These are phyloP conservation scores for Apiospora aurea DNA, from an alignment of 2,329 filamentous ascomycete species.

Conservation along the genomic window DNA sequence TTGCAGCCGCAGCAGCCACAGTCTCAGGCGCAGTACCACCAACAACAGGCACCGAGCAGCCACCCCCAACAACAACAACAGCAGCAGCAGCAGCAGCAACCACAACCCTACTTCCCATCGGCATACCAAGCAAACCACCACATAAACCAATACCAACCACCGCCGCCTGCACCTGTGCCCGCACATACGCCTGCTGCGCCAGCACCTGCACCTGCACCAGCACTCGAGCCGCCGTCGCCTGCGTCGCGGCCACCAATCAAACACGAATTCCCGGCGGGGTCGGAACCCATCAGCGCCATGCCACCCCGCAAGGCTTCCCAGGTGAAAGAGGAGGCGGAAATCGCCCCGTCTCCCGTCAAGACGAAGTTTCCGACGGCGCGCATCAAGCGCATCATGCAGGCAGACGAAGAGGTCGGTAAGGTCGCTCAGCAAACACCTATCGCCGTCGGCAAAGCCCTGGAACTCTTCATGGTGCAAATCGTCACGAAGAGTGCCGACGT, in stretches of 20 bases:
- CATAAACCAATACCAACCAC: constrained; percentile 24
- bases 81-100: constrained; percentile 31
- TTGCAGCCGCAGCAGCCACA: constrained; percentile 24
- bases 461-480: constrained; percentile 96
- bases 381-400: constrained; percentile 99
- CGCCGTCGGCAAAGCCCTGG: constrained; percentile 92
- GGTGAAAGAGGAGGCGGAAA: constrained; percentile 47
- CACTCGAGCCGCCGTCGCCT: constrained; percentile 37
- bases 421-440: constrained; percentile 97
- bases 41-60: constrained; percentile 30
- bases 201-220: constrained; percentile 31
- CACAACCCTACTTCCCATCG: constrained; percentile 28
- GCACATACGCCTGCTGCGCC: constrained; percentile 13
- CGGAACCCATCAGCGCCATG: constrained; percentile 42
- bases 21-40: constrained; percentile 25
- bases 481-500: constrained; percentile 88
- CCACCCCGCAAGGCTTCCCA: constrained; percentile 48
- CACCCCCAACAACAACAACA: constrained; percentile 29
- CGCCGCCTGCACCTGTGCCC: constrained; percentile 29
- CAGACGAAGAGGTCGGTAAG: constrained; percentile 97
- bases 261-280: constrained; percentile 1
- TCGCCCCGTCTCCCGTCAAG: constrained; percentile 76
- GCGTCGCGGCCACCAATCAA: constrained; percentile 30
- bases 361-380: constrained; percentile 97
- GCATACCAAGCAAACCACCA: constrained; percentile 28